Evolutionary conservation across 2,329 filamentous ascomycete species (phyloP).

Genomic region (Aspergillus amoenus): DNA sequence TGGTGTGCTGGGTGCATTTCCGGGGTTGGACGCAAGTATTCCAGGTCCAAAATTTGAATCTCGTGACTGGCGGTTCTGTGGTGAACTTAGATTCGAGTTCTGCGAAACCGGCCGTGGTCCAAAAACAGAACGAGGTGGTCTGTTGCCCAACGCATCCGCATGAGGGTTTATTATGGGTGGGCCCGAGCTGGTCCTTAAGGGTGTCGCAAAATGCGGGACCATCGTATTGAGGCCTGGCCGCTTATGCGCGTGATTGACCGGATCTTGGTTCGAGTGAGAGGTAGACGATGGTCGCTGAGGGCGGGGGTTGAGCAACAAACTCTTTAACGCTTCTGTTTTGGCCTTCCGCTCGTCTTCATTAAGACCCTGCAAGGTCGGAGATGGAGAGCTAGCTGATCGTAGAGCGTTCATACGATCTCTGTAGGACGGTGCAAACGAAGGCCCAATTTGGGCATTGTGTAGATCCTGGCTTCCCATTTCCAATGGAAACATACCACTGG

Average conservation of each 20-base stretch:
- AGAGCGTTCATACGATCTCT: slow-evolving; percentile 47
- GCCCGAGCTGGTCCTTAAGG: slow-evolving; percentile 34
- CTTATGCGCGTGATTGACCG: slow-evolving; percentile 19
- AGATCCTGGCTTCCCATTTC: slow-evolving; percentile 65
- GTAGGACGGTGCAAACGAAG: slow-evolving; percentile 64
- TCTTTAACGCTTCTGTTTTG: slow-evolving; percentile 48
- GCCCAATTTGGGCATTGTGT: slow-evolving; percentile 57
- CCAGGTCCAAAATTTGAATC: slow-evolving; percentile 35
- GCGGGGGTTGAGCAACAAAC: slow-evolving; percentile 44
- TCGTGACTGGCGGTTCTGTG: slow-evolving; percentile 25
- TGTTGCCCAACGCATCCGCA: slow-evolving; percentile 16
- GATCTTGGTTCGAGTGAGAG: slow-evolving; percentile 25
- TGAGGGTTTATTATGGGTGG: slow-evolving; percentile 29
- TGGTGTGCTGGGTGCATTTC: slow-evolving; percentile 10
- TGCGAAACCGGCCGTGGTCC: slow-evolving; percentile 23
- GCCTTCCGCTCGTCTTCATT: slow-evolving; percentile 42
- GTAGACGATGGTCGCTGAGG: slow-evolving; percentile 37
- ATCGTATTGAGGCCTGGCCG: slow-evolving; percentile 19
- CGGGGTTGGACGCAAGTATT: slow-evolving; percentile 24
- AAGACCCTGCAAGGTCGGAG: slow-evolving; percentile 26
- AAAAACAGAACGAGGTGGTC: slow-evolving; percentile 17
- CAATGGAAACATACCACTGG: slow-evolving; percentile 62
- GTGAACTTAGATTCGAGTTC: slow-evolving; percentile 22
- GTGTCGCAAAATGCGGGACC: slow-evolving; percentile 32
- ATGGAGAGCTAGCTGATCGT: slow-evolving; percentile 37